Percentiles rank a stretch among this genome's conserved stretches.
Evolutionary conservation across 1,284 basidiomycete genomes (phyloP).

Genomic region (Moesziomyces sp.): DNA sequence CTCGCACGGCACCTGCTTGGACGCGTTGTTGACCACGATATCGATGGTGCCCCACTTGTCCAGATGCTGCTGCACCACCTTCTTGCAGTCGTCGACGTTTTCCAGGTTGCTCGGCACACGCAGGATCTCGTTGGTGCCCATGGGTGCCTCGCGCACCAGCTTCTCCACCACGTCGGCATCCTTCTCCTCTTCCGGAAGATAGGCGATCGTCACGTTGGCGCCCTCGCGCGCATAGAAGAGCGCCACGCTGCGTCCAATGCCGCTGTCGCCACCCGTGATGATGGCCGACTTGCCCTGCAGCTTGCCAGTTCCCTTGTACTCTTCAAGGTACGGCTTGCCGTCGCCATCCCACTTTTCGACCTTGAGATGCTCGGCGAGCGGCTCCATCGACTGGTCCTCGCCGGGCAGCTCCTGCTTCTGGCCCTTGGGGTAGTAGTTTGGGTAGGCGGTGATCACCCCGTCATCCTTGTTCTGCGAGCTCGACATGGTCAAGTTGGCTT

Average conservation of each 20-base stretch:
- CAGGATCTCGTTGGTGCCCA: conserved; percentile 66
- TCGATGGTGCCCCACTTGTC: conserved; percentile 64
- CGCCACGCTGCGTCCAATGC: conserved; percentile 75
- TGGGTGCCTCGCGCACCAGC: conserved; percentile 45
- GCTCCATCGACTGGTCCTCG: conserved; percentile 58
- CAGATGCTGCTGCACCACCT: conserved; percentile 72
- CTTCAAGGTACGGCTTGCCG: conserved; percentile 74
- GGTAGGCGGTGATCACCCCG: conserved; percentile 54
- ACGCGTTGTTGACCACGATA: conserved; percentile 74
- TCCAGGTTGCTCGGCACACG: conserved; percentile 71
- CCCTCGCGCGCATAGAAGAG: conserved; percentile 77
- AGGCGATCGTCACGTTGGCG: conserved; percentile 75
- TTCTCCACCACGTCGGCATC: conserved; percentile 68
- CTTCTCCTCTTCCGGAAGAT: conserved; percentile 74
- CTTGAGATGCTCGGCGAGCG: conserved; percentile 72
- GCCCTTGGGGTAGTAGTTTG: conserved; percentile 51
- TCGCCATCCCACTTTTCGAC: conserved; percentile 74
- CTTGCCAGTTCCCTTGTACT: conserved; percentile 72
- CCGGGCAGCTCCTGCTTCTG: conserved; percentile 54
- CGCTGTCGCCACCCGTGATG: conserved; percentile 73
- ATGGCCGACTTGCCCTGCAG: conserved; percentile 74
- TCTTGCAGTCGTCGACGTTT: conserved; percentile 67
- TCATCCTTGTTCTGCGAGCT: conserved; percentile 27
- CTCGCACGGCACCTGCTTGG: conserved; percentile 72
- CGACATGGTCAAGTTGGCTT: conserved; percentile 29